Evolutionary conservation across 768 basidiomycete species (phyloP).

Genomic region (Lentinula sp.): DNA sequence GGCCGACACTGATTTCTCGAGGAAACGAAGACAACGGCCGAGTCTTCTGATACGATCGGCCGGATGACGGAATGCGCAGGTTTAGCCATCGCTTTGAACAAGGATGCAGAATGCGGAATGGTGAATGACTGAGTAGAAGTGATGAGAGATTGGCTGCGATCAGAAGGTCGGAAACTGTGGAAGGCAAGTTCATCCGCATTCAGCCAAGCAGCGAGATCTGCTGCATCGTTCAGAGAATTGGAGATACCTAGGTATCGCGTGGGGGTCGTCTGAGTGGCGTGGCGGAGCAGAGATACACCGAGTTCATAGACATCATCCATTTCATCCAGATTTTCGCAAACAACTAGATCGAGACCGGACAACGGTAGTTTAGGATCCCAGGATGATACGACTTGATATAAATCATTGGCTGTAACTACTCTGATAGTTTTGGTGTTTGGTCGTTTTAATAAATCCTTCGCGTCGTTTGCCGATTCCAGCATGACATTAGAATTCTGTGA

Average conservation of each 20-base stretch:
- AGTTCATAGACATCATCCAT: constrained; percentile 81
- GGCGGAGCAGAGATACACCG: constrained; percentile 64
- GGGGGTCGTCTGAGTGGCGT: constrained; percentile 51
- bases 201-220: constrained; percentile 81
- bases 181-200: constrained; percentile 55
- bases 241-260: constrained; percentile 77
- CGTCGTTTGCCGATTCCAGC: constrained; percentile 28
- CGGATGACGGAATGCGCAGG: constrained; percentile 78
- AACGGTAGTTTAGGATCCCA: constrained; percentile 21
- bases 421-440: constrained; percentile 42
- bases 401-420: constrained; percentile 47
- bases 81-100: constrained; percentile 90
- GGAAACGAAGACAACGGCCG: constrained; percentile 82
- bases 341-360: constrained; percentile 51
- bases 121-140: constrained; percentile 73
- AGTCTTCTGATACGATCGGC: constrained; percentile 32
- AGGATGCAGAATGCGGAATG: constrained; percentile 77
- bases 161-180: constrained; percentile 74
- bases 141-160: constrained; percentile 75
- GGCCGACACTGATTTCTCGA: constrained; percentile 70
- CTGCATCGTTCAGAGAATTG: constrained; percentile 72
- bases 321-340: constrained; percentile 84
- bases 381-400: constrained; percentile 38
- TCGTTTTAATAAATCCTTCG: constrained; percentile 24
- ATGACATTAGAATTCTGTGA: constrained; percentile 33